These are phyloP conservation scores for Hyparrhenia diplandra DNA, from an alignment of 176 grass and related monocot genomes.

Conservation along the genomic window DNA sequence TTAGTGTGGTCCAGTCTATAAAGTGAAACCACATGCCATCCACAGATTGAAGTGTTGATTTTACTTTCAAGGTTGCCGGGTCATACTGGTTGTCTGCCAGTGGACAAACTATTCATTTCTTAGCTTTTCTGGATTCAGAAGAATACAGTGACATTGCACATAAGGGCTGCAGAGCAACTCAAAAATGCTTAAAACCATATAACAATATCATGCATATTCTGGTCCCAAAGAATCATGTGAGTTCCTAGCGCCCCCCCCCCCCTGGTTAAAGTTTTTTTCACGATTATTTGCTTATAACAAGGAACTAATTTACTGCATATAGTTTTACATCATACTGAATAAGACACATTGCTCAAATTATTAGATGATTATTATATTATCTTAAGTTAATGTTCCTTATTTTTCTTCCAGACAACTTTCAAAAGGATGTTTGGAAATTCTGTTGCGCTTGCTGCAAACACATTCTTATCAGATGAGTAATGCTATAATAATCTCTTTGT, in stretches of 20 bases:
- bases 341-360: not conserved
- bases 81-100: not conserved
- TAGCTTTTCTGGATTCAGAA: not conserved
- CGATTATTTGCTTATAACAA: not conserved
- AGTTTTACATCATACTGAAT: not conserved
- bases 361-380: no score
- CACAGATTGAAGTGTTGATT: slow-evolving; percentile 1
- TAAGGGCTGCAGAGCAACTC: not conserved
- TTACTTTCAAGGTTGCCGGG: not conserved
- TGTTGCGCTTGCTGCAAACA: not conserved
- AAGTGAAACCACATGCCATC: slow-evolving; percentile 5
- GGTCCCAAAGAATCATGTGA: not conserved
- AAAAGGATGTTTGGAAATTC: not conserved
- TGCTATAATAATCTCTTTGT: not conserved
- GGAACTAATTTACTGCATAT: not conserved
- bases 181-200: not conserved
- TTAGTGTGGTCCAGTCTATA: slow-evolving; percentile 14
- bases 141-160: no score
- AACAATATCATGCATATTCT: not conserved
- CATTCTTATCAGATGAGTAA: not conserved
- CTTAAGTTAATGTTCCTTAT: not conserved
- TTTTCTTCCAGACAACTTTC: not conserved
- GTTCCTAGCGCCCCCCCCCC: no score
- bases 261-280: not conserved
- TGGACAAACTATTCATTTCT: not conserved